phyloP scores from a whole-genome alignment of 2,329 filamentous ascomycete genomes.

The Pseudocercospora fijiensis region DNA sequence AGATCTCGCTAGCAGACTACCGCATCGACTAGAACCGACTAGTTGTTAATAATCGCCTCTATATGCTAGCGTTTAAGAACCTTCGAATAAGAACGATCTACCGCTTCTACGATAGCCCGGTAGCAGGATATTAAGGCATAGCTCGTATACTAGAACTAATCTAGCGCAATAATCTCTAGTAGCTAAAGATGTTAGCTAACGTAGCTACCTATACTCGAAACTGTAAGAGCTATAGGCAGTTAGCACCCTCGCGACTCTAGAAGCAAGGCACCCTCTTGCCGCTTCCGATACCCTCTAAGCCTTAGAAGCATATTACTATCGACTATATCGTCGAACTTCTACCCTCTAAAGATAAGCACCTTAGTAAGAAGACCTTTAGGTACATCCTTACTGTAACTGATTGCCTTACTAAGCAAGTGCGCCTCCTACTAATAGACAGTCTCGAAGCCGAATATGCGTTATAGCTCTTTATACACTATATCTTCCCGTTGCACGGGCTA shows the following conservation, averaged over 20 bases:
- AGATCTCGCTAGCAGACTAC: not conserved
- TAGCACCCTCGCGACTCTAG: not conserved
- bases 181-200: no score
- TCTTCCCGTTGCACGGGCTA: not conserved
- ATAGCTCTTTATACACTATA: not conserved
- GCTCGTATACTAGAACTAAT: not conserved
- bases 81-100: not conserved
- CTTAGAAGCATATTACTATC: not conserved
- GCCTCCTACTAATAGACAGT: not conserved
- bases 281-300: not conserved
- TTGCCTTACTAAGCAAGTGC: not conserved
- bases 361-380: no score
- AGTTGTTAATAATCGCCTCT: not conserved
- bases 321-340: no score
- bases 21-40: not conserved
- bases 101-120: not conserved
- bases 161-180: no score
- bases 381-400: no score
- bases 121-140: not conserved
- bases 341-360: no score
- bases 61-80: no score
- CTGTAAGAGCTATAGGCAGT: not conserved
- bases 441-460: not conserved
- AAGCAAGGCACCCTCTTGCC: not conserved
- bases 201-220: no score